Evolutionary conservation across 2,329 filamentous ascomycete genomes (phyloP), one percentile per base, ranked within the genome.

Genomic region (Fusarium keratoplasticum): DNA sequence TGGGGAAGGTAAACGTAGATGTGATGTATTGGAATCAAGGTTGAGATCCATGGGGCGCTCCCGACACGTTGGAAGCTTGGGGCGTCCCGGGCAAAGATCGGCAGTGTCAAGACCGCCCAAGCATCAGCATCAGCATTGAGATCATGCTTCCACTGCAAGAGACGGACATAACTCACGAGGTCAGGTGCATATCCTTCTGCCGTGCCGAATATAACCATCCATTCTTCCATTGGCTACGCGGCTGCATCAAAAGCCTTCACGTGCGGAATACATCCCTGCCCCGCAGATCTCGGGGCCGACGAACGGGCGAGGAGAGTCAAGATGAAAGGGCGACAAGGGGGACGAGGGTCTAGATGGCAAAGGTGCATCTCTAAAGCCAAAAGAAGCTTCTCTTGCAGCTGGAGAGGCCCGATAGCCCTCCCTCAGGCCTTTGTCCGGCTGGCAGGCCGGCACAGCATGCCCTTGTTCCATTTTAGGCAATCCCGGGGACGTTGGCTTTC

Each of bases 391-490:
- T 55, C 29, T 44, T 63, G 58, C 35, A 69, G 52, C 18, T 40
- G 18, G 6, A n/a, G 42, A 55, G 40, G 33, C 14, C 55, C 55
- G 10, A n/a, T n/a, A 27, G 16, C 35, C 25, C 35, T 29, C 55
- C 22, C 55, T 29, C 18, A 58, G 5, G 22, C 16, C 5, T 47
- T 44, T 35, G 22, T 61, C 64, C 54, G 40, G 29, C 16, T 25
- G n/a, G 29, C 16, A 16, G 55, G 27, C 25, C 20, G 47, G 33
- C 61, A 27, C 47, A 50, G 29, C 27, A 22, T 42, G n/a, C 13
- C 22, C 52, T 40, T 40, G 42, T 70, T 71, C 74, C 74, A 31
- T 25, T 67, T 65, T 66, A 63, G 73, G 74, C 62, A 76, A 72
- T 67, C 73, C 74, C 68, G 60, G 54, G 44, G 60, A 64, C 57